Conservation (phyloP, 352 stramenopile species). For the Pythium inflatum region DNA sequence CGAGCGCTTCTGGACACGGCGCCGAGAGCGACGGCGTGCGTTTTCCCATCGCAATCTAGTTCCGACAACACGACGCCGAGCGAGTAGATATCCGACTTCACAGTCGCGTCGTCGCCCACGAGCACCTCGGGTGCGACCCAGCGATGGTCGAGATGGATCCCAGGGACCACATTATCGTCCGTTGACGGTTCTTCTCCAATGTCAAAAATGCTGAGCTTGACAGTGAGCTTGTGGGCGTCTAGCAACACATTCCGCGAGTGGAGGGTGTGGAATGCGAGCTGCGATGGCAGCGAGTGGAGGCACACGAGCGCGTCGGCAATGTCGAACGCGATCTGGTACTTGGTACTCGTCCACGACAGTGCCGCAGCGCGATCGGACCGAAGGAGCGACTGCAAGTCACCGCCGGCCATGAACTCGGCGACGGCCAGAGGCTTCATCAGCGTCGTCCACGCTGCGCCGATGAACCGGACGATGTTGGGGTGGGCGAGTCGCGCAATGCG, state of each 20-base stretch:
- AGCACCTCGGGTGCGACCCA: slow-evolving; percentile 49
- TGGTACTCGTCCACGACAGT: slow-evolving; percentile 29
- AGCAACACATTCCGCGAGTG: slow-evolving; percentile 47
- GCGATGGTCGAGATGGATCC: no score
- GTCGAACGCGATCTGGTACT: slow-evolving; percentile 41
- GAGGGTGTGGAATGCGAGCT: slow-evolving; percentile 40
- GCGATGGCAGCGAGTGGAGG: slow-evolving; percentile 34
- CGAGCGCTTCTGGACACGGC: no score
- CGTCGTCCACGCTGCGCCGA: slow-evolving; percentile 42
- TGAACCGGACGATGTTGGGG: slow-evolving; percentile 41
- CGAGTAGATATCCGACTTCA: slow-evolving; percentile 45
- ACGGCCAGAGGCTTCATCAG: slow-evolving; percentile 35
- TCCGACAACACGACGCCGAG: slow-evolving; percentile 39
- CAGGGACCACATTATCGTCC: slow-evolving; percentile 37
- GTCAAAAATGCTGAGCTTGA: slow-evolving; percentile 44
- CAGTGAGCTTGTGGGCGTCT: slow-evolving; percentile 32
- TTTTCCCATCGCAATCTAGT: no score
- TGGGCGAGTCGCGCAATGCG: slow-evolving; percentile 39
- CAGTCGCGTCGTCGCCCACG: slow-evolving; percentile 35
- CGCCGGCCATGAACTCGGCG: slow-evolving; percentile 44
- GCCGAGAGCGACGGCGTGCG: no score
- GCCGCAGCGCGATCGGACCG: slow-evolving; percentile 22
- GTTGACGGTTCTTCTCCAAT: slow-evolving; percentile 35
- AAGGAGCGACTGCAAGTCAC: slow-evolving; percentile 40
- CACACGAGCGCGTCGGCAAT: slow-evolving; percentile 39